phyloP scores from a whole-genome alignment of 208 protist species.

The Leishmania mexicana region DNA sequence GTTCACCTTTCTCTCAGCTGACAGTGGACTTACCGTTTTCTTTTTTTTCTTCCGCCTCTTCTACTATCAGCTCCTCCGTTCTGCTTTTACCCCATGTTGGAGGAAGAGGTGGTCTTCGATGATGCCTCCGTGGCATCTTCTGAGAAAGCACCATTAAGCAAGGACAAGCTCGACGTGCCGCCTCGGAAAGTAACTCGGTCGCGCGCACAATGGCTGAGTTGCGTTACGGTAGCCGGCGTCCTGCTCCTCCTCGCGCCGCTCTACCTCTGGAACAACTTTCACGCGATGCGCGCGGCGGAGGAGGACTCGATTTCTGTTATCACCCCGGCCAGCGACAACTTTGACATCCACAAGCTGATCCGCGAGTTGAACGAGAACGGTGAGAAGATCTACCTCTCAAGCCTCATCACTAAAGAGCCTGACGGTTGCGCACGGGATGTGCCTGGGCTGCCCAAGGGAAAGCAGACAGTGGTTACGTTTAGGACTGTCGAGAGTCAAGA shows the following conservation, averaged over 20 bases:
- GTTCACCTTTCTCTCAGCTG: not conserved
- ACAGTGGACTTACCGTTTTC: not conserved
- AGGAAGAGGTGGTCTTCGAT: not conserved
- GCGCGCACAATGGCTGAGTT: not conserved
- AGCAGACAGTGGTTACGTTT: constrained; percentile 44
- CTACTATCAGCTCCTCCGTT: not conserved
- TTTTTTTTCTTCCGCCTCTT: not conserved
- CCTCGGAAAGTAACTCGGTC: not conserved
- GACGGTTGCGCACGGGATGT: constrained; percentile 3
- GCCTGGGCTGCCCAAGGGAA: constrained; percentile 30
- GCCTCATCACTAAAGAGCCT: not conserved
- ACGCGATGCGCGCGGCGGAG: not conserved
- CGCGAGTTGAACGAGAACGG: constrained; percentile 5
- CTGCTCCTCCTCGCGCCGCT: constrained; percentile 5
- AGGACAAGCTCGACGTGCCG: not conserved
- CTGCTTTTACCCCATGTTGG: not conserved
- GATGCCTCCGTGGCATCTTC: not conserved
- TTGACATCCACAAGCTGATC: constrained; percentile 1
- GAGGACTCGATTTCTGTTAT: not conserved
- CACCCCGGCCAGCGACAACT: not conserved
- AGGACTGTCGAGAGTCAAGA: constrained; percentile 18
- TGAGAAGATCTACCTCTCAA: constrained; percentile 4
- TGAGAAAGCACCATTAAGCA: not conserved
- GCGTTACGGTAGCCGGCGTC: not conserved
- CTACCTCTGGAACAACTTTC: not conserved